Conservation (phyloP, 1,139 yeast species). For the Diutina pseudorugosa region DNA sequence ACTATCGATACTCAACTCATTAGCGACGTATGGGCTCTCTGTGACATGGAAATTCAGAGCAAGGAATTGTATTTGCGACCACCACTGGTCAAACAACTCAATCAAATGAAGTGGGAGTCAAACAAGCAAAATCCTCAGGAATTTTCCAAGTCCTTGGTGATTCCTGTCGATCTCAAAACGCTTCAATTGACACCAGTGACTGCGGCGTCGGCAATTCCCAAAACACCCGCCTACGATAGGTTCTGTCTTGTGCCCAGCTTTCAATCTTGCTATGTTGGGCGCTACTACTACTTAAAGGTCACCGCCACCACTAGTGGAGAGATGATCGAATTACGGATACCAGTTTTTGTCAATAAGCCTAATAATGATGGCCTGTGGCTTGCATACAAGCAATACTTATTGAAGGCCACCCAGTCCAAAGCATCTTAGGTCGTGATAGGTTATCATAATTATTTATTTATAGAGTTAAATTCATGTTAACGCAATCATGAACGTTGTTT, state of each 20-base stretch:
- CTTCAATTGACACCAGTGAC: neutral
- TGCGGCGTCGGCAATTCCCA: neutral
- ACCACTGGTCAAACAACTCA: neutral
- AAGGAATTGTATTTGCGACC: neutral
- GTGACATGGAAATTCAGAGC: neutral
- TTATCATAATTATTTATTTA: neutral
- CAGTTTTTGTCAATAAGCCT: neutral
- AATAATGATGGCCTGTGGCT: neutral
- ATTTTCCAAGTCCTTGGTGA: neutral
- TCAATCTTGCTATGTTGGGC: conserved; percentile 17
- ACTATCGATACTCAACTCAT: neutral
- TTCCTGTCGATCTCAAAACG: neutral
- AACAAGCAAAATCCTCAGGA: neutral
- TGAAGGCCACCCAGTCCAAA: neutral
- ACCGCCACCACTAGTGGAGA: neutral
- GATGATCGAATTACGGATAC: neutral
- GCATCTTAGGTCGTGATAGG: neutral
- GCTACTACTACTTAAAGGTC: conserved; percentile 14
- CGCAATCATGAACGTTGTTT: neutral
- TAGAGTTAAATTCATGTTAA: neutral
- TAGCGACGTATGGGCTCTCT: conserved; percentile 1
- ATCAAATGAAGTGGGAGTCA: neutral
- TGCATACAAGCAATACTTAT: neutral
- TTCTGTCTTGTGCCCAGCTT: conserved; percentile 15
- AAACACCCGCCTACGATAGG: neutral